Evolutionary conservation across 31 red algal genomes (phyloP), one percentile per base, ranked within the genome.

Genomic region (Asparagopsis taxiformis): DNA sequence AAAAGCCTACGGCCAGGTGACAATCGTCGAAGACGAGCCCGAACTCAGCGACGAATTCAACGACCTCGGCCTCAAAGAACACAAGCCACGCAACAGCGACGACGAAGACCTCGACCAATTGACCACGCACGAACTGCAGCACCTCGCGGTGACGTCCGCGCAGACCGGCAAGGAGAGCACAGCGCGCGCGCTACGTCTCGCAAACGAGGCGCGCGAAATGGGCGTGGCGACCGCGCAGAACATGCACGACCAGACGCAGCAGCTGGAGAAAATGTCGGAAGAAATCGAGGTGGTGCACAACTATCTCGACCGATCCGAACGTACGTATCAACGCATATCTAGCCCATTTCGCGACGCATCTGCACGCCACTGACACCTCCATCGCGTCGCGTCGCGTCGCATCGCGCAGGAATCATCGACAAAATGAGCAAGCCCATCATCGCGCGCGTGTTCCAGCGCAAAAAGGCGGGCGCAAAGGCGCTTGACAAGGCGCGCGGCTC

Each of bases 391-490:
- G 31, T 49, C 11, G 37, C 34, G 15, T 11, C 50, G 33, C 0
- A 2, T n/a, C 51, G 5, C 8, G 2, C 28, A 84, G 77, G 72
- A n/a, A 70, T 83, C 44, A 82, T 91, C 55, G 87, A 91, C 49
- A 91, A 91, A 78, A 91, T 91, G 87, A 77, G 60, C 9, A 82
- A 84, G 63, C 72, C 77, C 2, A 82, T 77, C 48, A n/a, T 83
- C 36, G 70, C 58, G 1, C 87, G 77, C 46, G 61, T 91, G 87
- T 91, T 91, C 38, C 52, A 74, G 24, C 68, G 77, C 0, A 66
- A 74, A 20, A 91, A 84, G 70, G 54, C 29, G 2, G 38, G 7
- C 11, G 87, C 78, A 35, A 91, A 91, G 64, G 87, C 78, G 25
- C 72, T 91, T 17, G 78, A 91, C 36, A 91, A 91, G 72, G 70